Percentiles rank a stretch among this genome's conserved stretches.
Evolutionary conservation across 768 basidiomycete species (phyloP).

Genomic region (Mycena kentingensis): DNA sequence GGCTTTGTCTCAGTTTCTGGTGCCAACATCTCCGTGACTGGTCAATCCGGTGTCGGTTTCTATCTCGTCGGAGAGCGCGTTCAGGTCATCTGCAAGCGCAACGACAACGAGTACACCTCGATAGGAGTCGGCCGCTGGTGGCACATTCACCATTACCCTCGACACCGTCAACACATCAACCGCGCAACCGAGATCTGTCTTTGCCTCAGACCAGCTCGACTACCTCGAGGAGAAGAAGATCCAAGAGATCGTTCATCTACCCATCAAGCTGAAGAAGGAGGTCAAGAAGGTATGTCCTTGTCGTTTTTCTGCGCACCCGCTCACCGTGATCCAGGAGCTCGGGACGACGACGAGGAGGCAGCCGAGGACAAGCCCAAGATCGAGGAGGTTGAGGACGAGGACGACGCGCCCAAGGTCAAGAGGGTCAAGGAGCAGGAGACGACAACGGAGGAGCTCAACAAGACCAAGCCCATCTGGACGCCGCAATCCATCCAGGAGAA

Average conservation of each 20-base stretch:
- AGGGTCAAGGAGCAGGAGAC: slow-evolving; percentile 87
- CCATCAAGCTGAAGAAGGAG: slow-evolving; percentile 99
- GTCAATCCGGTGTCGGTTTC: slow-evolving; percentile 99
- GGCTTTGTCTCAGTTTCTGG: slow-evolving; percentile 88
- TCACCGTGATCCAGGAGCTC: slow-evolving; percentile 62
- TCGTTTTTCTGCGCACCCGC: background rate
- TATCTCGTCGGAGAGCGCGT: slow-evolving; percentile 99
- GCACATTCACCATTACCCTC: slow-evolving; percentile 97
- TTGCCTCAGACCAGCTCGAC: slow-evolving; percentile 95
- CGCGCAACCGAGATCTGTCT: slow-evolving; percentile 93
- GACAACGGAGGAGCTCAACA: slow-evolving; percentile 98
- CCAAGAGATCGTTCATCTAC: slow-evolving; percentile 99
- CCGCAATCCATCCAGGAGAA: slow-evolving; percentile 97
- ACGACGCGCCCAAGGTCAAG: slow-evolving; percentile 84
- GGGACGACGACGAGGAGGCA: slow-evolving; percentile 74
- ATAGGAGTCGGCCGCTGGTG: slow-evolving; percentile 99
- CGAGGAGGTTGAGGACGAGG: slow-evolving; percentile 82
- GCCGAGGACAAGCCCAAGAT: slow-evolving; percentile 77
- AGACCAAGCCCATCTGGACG: slow-evolving; percentile 99
- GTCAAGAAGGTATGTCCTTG: slow-evolving; percentile 83
- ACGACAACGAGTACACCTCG: slow-evolving; percentile 99
- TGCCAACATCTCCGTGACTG: slow-evolving; percentile 94
- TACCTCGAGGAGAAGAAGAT: slow-evolving; percentile 99
- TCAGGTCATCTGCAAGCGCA: slow-evolving; percentile 99
- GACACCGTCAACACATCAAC: slow-evolving; percentile 85